These are phyloP conservation scores for Tephrocybe sp. DNA, from an alignment of 768 basidiomycete genomes.

Conservation along the genomic window DNA sequence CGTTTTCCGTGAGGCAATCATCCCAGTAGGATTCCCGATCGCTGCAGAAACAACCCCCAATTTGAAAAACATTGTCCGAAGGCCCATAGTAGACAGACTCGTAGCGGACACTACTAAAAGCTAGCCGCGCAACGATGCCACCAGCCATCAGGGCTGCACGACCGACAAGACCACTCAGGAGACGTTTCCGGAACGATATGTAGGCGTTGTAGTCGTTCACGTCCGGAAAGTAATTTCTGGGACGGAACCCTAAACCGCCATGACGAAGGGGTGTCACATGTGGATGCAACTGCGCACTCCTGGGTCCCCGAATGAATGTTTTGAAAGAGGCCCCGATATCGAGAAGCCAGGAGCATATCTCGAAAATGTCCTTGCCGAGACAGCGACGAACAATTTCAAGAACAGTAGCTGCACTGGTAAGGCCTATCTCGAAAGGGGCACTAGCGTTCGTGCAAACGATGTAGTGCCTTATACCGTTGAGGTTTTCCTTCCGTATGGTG, in stretches of 20 bases:
- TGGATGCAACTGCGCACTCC: neutral
- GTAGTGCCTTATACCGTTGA: no score
- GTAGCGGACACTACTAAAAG: slow-evolving; percentile 8
- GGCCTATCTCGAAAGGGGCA: no score
- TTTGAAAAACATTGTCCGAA: slow-evolving; percentile 6
- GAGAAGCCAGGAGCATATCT: neutral
- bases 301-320: slow-evolving; percentile 3
- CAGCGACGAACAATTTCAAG: no score
- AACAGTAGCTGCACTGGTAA: no score
- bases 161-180: slow-evolving; percentile 15
- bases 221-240: slow-evolving; percentile 2
- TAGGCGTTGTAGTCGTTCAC: slow-evolving; percentile 8
- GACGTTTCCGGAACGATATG: neutral
- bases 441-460: no score
- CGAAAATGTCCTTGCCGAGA: no score
- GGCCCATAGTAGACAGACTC: slow-evolving; percentile 18
- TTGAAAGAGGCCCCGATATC: slow-evolving; percentile 13
- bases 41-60: slow-evolving; percentile 4
- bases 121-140: slow-evolving; percentile 24
- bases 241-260: slow-evolving; percentile 16
- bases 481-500: no score
- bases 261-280: neutral
- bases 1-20: slow-evolving; percentile 20
- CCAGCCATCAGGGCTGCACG: slow-evolving; percentile 24
- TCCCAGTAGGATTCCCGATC: slow-evolving; percentile 18